A percentile compares a stretch with the other conserved stretches of the same genome.
Evolutionary conservation across 768 basidiomycete genomes (phyloP).

Genomic region (Suillus spraguei): DNA sequence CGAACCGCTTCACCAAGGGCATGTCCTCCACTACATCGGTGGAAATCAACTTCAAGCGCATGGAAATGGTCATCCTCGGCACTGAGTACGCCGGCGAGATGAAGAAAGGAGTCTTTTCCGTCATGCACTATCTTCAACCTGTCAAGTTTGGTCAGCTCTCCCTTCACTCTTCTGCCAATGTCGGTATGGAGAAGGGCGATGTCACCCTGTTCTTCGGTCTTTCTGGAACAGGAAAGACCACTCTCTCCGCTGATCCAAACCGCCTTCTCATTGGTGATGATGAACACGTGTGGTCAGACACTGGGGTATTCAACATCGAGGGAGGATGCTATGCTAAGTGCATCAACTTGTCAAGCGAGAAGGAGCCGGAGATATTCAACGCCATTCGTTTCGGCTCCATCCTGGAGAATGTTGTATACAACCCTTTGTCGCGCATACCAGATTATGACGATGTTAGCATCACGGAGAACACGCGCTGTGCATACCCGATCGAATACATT

Average conservation of each 20-base stretch:
- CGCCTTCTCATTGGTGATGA: constrained; percentile 97
- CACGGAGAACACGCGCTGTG: constrained; percentile 99
- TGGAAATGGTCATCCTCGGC: constrained; percentile 99
- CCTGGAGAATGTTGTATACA: constrained; percentile 99
- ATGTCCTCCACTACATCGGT: constrained; percentile 99
- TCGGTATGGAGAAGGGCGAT: constrained; percentile 84
- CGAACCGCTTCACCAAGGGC: constrained; percentile 99
- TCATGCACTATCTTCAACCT: constrained; percentile 99
- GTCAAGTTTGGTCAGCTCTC: constrained; percentile 98
- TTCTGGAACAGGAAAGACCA: constrained; percentile 98
- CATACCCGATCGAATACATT: constrained; percentile 98
- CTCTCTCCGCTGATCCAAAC: constrained; percentile 93
- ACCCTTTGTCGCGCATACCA: constrained; percentile 74
- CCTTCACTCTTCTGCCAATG: constrained; percentile 97
- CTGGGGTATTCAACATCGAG: constrained; percentile 99
- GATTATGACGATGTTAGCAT: constrained; percentile 97
- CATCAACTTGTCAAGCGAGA: constrained; percentile 94
- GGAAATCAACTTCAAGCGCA: constrained; percentile 99
- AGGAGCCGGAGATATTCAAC: constrained; percentile 97
- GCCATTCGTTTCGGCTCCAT: constrained; percentile 96
- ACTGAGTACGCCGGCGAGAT: constrained; percentile 99
- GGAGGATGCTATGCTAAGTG: constrained; percentile 99
- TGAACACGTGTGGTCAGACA: constrained; percentile 99
- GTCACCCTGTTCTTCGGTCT: constrained; percentile 99
- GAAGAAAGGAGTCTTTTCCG: constrained; percentile 99